phyloP scores from a whole-genome alignment of 768 basidiomycete genomes.

The Tylopilus felleus region DNA sequence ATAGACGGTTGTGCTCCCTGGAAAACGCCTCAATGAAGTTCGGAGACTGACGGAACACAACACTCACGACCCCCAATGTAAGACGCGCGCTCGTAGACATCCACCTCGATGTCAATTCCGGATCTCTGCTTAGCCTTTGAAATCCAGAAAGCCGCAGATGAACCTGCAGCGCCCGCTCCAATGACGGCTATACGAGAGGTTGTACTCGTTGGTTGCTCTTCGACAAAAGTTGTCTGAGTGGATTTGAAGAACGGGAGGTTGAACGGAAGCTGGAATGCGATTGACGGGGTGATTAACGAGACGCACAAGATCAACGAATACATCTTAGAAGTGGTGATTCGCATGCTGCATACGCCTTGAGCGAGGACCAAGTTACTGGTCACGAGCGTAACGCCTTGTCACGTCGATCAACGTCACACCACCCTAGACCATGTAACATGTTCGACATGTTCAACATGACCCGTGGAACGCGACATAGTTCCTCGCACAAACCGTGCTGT shows the following conservation, averaged over 20 bases:
- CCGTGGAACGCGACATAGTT: neutral
- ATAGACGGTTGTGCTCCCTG: constrained; percentile 76
- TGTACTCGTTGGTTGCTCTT: constrained; percentile 19
- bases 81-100: constrained; percentile 74
- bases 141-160: constrained; percentile 83
- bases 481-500: no score
- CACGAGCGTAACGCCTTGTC: neutral
- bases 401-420: neutral
- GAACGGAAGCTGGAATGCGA: constrained; percentile 50
- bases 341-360: neutral
- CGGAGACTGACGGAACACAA: neutral
- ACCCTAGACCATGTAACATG: no score
- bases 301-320: constrained; percentile 15
- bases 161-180: constrained; percentile 87
- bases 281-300: constrained; percentile 21
- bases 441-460: neutral
- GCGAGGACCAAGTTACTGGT: neutral
- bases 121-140: constrained; percentile 70
- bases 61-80: constrained; percentile 86
- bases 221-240: constrained; percentile 21
- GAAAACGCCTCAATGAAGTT: constrained; percentile 1
- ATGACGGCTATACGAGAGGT: constrained; percentile 75
- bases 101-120: constrained; percentile 68
- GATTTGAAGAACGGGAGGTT: constrained; percentile 52
- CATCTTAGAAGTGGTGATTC: constrained; percentile 9